Evolutionary conservation across 805 yeast genomes (phyloP).

Genomic region (Pichia paraexigua): DNA sequence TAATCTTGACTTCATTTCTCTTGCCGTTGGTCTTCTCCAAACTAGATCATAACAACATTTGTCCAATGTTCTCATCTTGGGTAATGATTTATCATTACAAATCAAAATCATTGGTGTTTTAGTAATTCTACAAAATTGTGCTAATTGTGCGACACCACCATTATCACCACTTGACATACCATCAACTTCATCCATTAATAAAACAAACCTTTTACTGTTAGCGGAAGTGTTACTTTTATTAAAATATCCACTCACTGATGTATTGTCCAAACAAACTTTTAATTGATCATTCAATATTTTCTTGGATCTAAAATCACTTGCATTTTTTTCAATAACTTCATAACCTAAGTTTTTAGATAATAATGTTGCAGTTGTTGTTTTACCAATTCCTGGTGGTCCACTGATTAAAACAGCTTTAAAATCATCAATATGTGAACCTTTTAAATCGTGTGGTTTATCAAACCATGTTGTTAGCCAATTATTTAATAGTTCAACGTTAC

Average conservation of each 20-base stretch:
- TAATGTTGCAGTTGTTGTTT: conserved; percentile 74
- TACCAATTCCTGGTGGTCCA: conserved; percentile 86
- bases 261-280: conserved; percentile 66
- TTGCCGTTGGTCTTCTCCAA: conserved; percentile 83
- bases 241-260: conserved; percentile 77
- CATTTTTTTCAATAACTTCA: conserved; percentile 71
- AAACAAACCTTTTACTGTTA: conserved; percentile 51
- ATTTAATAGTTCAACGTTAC: conserved; percentile 55
- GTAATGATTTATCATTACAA: conserved; percentile 86
- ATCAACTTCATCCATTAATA: conserved; percentile 98
- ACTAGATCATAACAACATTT: conserved; percentile 69
- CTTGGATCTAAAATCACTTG: conserved; percentile 87
- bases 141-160: conserved; percentile 95
- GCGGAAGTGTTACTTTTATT: conserved; percentile 18
- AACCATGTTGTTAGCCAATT: conserved; percentile 80
- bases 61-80: conserved; percentile 96
- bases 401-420: conserved; percentile 79
- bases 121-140: conserved; percentile 77
- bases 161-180: conserved; percentile 99
- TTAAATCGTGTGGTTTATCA: conserved; percentile 41
- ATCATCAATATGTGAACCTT: conserved; percentile 52
- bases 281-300: conserved; percentile 60
- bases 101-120: conserved; percentile 85
- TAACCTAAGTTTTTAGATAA: conserved; percentile 63
- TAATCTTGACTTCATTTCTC: conserved; percentile 71